Evolutionary conservation across 306 rosid species (phyloP), one percentile per base, ranked within the genome.

Genomic region (Luffa acutangula): DNA sequence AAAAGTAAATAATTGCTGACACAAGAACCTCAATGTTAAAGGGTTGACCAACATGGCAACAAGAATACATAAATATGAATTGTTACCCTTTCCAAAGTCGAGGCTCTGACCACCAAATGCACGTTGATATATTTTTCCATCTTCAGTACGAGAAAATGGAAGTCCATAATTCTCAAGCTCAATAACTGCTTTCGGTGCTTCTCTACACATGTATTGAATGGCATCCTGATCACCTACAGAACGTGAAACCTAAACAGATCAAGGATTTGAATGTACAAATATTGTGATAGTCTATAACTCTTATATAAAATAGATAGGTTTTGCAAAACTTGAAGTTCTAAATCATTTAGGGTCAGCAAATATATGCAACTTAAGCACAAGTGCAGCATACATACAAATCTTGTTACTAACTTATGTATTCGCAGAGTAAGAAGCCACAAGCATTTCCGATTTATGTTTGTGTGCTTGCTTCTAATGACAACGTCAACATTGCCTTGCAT

Each of bases 31-130:
- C 60, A 56, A 31, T 14, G 36, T 39, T 71, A 4, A 81, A 21
- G 64, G 53, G 15, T 59, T 82, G 75, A 58, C 72, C 33, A 10
- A 66, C 45, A 17, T 25, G 21, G 64, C 37, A 60, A 59, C 82
- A 80, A 76, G 43, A 48, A 63, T 63, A 46, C 79, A 41, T 39
- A 81, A 21, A 21, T 74, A 43, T 17, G 73, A 17, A 64, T 52
- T 64, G 56, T 18, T 77, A 92, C 98, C 98, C 88, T 89, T 92
- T 86, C 98, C 98, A 74, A 87, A 94, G 87, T 94, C 85, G 46
- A 94, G 94, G 82, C 98, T 94, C 79, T 94, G 98, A 78, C 98
- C 98, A 62, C 98, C 98, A 89, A 94, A 94, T 52, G 97, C 98
- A 49, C 98, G 98, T 86, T 93, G 94, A 81, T 93, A 93, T 79